A percentile compares a stretch with the other conserved stretches of the same genome.
These are phyloP conservation scores for Plasmodium knowlesi DNA, from an alignment of 169 alveolate genomes.

Conservation along the genomic window DNA sequence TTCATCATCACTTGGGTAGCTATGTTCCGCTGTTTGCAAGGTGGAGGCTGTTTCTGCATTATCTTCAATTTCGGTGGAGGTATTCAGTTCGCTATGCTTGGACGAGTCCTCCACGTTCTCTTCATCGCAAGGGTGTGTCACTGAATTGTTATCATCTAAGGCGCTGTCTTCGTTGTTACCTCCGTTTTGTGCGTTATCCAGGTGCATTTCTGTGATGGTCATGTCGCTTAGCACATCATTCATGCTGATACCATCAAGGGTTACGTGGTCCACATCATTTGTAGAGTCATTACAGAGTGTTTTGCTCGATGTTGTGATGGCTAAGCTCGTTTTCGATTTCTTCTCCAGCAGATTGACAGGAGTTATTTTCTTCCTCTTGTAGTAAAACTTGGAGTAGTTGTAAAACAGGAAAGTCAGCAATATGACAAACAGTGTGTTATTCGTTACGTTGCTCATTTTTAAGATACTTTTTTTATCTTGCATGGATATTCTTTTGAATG, in stretches of 20 bases:
- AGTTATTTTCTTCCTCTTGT: conserved; percentile 25
- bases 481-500: conserved; percentile 15
- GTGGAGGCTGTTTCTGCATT: not conserved
- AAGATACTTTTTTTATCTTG: conserved; percentile 54
- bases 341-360: conserved; percentile 45
- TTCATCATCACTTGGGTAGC: not conserved
- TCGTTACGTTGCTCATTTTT: conserved; percentile 60
- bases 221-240: not conserved
- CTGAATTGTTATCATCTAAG: not conserved
- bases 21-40: not conserved
- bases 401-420: conserved; percentile 51
- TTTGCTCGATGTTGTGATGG: not conserved
- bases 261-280: conserved; percentile 1
- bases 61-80: not conserved
- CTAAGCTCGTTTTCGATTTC: not conserved
- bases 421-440: conserved; percentile 26
- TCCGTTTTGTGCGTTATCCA: not conserved
- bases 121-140: not conserved
- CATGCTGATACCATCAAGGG: not conserved
- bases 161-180: not conserved
- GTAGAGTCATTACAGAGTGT: not conserved
- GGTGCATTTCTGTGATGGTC: not conserved
- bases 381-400: conserved; percentile 59
- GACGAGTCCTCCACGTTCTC: not conserved
- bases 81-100: not conserved